phyloP scores from a whole-genome alignment of 2,329 filamentous ascomycete species.

The Colletotrichum incanum region DNA sequence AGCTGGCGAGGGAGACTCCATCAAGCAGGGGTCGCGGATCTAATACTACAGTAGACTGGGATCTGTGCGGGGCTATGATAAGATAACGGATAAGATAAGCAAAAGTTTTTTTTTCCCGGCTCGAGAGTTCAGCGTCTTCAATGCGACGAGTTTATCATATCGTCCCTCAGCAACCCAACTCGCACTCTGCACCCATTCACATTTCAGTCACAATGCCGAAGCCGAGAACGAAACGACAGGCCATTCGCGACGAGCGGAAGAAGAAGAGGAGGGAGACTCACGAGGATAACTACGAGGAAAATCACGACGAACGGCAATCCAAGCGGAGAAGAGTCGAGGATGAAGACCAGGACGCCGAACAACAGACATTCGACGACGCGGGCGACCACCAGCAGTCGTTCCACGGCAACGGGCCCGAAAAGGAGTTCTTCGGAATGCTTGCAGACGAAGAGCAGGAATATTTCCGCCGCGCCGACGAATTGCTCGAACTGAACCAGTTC shows the following conservation, averaged over 20 bases:
- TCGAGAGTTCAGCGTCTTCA: background rate
- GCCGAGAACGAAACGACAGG: constrained; percentile 60
- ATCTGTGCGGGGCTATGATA: constrained; percentile 27
- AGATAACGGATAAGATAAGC: constrained; percentile 47
- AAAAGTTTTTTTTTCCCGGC: constrained; percentile 32
- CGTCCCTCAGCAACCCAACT: constrained; percentile 19
- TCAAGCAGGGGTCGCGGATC: background rate
- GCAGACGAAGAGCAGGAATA: constrained; percentile 96
- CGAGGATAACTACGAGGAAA: constrained; percentile 44
- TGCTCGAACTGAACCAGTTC: constrained; percentile 93
- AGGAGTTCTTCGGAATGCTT: constrained; percentile 92
- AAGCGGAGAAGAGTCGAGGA: constrained; percentile 47
- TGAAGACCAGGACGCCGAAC: constrained; percentile 44
- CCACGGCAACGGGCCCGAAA: constrained; percentile 61
- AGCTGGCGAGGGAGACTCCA: background rate
- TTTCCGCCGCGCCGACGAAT: constrained; percentile 89
- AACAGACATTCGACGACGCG: constrained; percentile 45
- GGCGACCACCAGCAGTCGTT: constrained; percentile 51
- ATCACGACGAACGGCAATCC: constrained; percentile 36
- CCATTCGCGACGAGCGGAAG: constrained; percentile 58
- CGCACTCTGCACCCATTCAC: constrained; percentile 12
- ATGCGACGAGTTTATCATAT: constrained; percentile 4
- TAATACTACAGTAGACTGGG: background rate
- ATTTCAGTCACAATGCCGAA: constrained; percentile 57
- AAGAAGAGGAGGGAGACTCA: constrained; percentile 54